Base-by-base conservation (phyloP, 2,329 filamentous ascomycete species). In the Colletotrichum sp. region DNA sequence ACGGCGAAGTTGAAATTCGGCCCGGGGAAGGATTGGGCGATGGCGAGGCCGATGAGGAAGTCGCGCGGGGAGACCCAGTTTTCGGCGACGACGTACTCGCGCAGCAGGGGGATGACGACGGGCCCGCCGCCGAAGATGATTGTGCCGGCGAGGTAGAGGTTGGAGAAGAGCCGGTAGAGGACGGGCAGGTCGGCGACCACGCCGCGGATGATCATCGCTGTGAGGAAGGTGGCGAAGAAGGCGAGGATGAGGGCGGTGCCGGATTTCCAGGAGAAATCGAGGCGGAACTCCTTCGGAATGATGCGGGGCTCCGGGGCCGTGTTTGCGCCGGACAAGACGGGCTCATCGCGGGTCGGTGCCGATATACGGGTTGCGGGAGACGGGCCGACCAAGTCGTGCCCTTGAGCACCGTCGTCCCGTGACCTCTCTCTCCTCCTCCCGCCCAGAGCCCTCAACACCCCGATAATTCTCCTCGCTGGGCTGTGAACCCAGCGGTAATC, bases 141-240 rank as follows among this genome's bases (percentile, higher is more conserved):
- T 0, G 92, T 94, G 1, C 92, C 92, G 0, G 93, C 92, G 2
- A 94, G 89, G 80, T 92, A 94, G 85, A 94, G 90, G 82, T 93
- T 94, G 9, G 91, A 86, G 81, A 94, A 94, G 26, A 94, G 87
- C 70, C 88, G 84, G 78, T 91, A 89, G 2, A 86, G 82, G 2
- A 90, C 81, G 0, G 89, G 85, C 1, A 82, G 84, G 36, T 79
- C 69, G 3, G 82, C 73, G 76, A 81, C 84, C 80, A 79, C 87
- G 84, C 79, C 86, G 52, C 85, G 84, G 4, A 86, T 77, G 26
- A 89, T 84, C 80, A 93, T 88, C 26, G 92, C 80, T 1, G 84
- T 80, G 74, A 90, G 83, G 79, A 94, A 93, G 3, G 87, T 87
- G 9, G 82, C 80, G 26, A 92, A 85, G 80, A 92, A 92, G 10